Percentiles rank a stretch among this genome's conserved stretches.
Conservation (phyloP, 805 yeast species). For the Wickerhamomyces bisporus region DNA sequence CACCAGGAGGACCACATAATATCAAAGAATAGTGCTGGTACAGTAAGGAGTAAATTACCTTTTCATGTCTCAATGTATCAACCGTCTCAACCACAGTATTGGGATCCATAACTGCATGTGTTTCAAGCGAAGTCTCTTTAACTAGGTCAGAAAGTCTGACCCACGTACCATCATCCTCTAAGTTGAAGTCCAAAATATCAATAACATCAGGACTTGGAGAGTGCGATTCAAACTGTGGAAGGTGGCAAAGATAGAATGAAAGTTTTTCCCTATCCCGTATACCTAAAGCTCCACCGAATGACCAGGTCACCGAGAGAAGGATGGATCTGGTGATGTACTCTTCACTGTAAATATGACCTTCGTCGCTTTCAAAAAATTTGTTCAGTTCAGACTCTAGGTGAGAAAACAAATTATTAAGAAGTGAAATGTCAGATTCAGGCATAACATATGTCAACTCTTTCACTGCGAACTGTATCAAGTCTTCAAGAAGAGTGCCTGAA, state of each 20-base stretch:
- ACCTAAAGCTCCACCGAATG: conserved; percentile 56
- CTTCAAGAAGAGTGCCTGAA: neutral
- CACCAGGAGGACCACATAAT: conserved; percentile 95
- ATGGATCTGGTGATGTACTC: conserved; percentile 14
- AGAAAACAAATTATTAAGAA: conserved; percentile 6
- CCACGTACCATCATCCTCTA: conserved; percentile 45
- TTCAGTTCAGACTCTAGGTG: conserved; percentile 2
- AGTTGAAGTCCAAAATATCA: conserved; percentile 30
- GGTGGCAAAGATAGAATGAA: conserved; percentile 23
- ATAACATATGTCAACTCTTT: conserved; percentile 8
- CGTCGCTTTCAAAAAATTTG: neutral
- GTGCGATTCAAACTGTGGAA: conserved; percentile 18
- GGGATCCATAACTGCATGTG: conserved; percentile 45
- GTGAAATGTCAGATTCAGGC: conserved; percentile 1
- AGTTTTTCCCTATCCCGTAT: conserved; percentile 34
- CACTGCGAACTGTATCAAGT: neutral
- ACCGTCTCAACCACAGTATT: conserved; percentile 70
- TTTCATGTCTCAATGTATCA: conserved; percentile 70
- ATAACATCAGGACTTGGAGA: conserved; percentile 14
- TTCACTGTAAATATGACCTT: neutral
- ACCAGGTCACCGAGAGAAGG: conserved; percentile 47
- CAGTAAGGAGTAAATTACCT: conserved; percentile 50
- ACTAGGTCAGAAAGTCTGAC: conserved; percentile 46
- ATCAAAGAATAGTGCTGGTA: conserved; percentile 55
- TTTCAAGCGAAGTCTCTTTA: conserved; percentile 33